phyloP scores from a whole-genome alignment of 1,284 basidiomycete genomes.

The Apiotrichum siamense region DNA sequence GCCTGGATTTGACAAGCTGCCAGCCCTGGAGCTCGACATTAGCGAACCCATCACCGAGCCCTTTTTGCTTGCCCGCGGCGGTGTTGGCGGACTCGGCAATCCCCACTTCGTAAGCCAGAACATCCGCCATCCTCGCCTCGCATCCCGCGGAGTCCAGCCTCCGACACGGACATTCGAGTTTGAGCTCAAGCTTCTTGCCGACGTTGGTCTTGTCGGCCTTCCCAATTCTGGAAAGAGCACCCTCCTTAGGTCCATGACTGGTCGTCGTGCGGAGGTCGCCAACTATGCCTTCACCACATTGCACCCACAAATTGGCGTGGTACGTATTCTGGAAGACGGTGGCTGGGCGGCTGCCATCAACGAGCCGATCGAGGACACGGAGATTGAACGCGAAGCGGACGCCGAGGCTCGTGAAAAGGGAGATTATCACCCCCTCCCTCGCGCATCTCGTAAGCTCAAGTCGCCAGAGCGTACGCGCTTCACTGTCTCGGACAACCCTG shows the following conservation, averaged over 20 bases:
- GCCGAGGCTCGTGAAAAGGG: conserved; percentile 31
- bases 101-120: conserved; percentile 61
- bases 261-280: conserved; percentile 80
- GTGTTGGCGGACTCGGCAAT: conserved; percentile 81
- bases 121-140: conserved; percentile 68
- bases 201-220: conserved; percentile 86
- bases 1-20: conserved; percentile 34
- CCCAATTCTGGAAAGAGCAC: conserved; percentile 84
- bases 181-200: conserved; percentile 92
- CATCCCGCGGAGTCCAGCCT: conserved; percentile 71
- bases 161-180: conserved; percentile 75
- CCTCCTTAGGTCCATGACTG: conserved; percentile 79
- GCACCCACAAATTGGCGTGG: conserved; percentile 90
- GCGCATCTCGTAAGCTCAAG: conserved; percentile 6
- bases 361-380: conserved; percentile 63
- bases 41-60: conserved; percentile 52
- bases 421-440: conserved; percentile 25
- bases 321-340: conserved; percentile 75
- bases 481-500: conserved; percentile 96
- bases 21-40: conserved; percentile 62
- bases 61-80: conserved; percentile 70
- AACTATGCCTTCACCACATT: conserved; percentile 91
- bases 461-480: conserved; percentile 67
- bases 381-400: conserved; percentile 56
- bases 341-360: conserved; percentile 55